Percentiles rank a stretch among this genome's conserved stretches.
Conservation (phyloP, 2,329 filamentous ascomycete genomes). For the Xylaria arbuscula region DNA sequence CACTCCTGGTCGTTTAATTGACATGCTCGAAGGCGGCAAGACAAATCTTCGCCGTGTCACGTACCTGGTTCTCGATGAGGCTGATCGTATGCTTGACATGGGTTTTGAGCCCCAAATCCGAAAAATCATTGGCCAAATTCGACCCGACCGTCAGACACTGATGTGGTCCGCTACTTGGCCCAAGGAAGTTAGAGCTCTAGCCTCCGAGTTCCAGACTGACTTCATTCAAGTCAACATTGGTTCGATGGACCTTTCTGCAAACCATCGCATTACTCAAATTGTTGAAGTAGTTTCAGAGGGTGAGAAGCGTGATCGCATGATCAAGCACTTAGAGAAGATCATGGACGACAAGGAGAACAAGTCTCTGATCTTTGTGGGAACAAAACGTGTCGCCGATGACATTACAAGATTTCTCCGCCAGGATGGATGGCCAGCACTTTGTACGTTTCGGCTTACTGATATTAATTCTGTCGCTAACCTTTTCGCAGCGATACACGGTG, state of each 20-base stretch:
- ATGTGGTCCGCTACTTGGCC: constrained; percentile 99
- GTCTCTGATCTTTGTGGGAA: constrained; percentile 91
- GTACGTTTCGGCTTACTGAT: constrained; percentile 68
- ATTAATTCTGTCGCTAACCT: constrained; percentile 56
- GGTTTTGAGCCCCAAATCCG: constrained; percentile 99
- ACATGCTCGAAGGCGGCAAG: constrained; percentile 98
- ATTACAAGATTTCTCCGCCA: constrained; percentile 97
- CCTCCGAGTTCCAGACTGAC: constrained; percentile 89
- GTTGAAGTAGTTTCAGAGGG: constrained; percentile 96
- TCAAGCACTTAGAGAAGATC: constrained; percentile 96
- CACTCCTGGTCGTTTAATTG: constrained; percentile 95
- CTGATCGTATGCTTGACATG: constrained; percentile 99
- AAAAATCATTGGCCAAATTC: constrained; percentile 98
- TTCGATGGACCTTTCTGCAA: constrained; percentile 94
- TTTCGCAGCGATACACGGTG: constrained; percentile 87
- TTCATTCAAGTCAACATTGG: constrained; percentile 99
- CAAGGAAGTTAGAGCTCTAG: constrained; percentile 95
- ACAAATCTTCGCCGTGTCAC: constrained; percentile 98
- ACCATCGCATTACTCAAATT: constrained; percentile 97
- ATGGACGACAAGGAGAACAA: constrained; percentile 98
- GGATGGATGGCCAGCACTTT: constrained; percentile 96
- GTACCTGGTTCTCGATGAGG: constrained; percentile 97
- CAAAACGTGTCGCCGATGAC: constrained; percentile 96
- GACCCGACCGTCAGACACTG: constrained; percentile 97
- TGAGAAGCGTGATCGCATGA: constrained; percentile 97